phyloP scores from a whole-genome alignment of 768 basidiomycete genomes.

The Lentinula guzmanii region DNA sequence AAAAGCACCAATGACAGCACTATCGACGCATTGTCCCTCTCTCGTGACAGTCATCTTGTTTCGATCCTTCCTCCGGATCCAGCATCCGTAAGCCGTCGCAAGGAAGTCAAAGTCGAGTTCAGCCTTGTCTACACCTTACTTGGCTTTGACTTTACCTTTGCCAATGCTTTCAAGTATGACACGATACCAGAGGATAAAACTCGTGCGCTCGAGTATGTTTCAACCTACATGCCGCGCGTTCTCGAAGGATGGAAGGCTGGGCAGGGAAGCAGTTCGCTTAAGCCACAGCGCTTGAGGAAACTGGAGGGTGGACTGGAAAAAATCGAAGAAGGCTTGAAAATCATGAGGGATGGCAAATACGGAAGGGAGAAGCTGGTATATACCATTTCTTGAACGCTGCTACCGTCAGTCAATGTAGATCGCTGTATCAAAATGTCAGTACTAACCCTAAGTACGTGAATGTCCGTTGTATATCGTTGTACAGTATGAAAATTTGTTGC shows the following conservation, averaged over 20 bases:
- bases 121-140: slow-evolving; percentile 1
- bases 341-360: slow-evolving; percentile 5
- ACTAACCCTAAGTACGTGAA: background rate
- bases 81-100: background rate
- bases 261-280: background rate
- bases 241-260: slow-evolving; percentile 5
- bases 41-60: background rate
- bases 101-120: slow-evolving; percentile 4
- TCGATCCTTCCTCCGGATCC: slow-evolving; percentile 1
- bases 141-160: background rate
- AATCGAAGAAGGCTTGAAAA: background rate
- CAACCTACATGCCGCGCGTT: background rate
- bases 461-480: background rate
- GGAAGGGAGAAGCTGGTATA: slow-evolving; percentile 5
- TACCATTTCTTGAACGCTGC: background rate
- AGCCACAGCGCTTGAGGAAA: background rate
- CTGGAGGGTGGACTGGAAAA: slow-evolving; percentile 1
- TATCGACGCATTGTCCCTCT: background rate
- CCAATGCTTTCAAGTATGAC: background rate
- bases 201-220: background rate
- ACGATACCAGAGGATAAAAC: slow-evolving; percentile 3
- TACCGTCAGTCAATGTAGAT: background rate
- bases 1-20: background rate
- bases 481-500: too few relatives aligned
- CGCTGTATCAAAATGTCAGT: too few relatives aligned